Conservation (phyloP, 768 basidiomycete genomes). For the Auriscalpium vulgare region DNA sequence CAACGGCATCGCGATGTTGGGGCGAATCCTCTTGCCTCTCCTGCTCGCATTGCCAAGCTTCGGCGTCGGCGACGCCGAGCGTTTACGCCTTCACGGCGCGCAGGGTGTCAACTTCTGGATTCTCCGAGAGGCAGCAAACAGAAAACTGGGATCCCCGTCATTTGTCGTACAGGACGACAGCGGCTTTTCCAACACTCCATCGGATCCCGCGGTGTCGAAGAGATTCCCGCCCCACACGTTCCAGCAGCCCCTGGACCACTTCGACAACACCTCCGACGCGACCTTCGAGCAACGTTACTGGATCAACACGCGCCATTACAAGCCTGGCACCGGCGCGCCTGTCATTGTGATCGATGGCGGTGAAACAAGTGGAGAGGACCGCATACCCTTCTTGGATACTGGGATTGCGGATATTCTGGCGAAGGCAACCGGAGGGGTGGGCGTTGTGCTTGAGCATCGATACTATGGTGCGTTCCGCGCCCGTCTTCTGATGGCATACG, state of each 20-base stretch:
- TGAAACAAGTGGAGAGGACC: slow-evolving; percentile 77
- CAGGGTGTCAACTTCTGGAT: slow-evolving; percentile 64
- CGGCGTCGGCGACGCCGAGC: too few relatives aligned
- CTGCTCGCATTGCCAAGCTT: too few relatives aligned
- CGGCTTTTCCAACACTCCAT: neutral
- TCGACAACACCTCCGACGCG: slow-evolving; percentile 40
- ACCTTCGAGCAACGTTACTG: slow-evolving; percentile 89
- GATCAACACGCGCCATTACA: slow-evolving; percentile 83
- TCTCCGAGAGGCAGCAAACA: slow-evolving; percentile 20
- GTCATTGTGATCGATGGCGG: slow-evolving; percentile 91
- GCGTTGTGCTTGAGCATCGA: slow-evolving; percentile 87
- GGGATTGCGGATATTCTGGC: slow-evolving; percentile 82
- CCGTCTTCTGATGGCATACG: neutral
- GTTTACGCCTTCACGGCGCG: slow-evolving; percentile 27
- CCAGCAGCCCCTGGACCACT: slow-evolving; percentile 82
- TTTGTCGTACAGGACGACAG: slow-evolving; percentile 5
- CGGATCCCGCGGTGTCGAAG: neutral
- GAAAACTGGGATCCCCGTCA: neutral
- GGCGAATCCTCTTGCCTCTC: too few relatives aligned
- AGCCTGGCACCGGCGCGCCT: slow-evolving; percentile 61
- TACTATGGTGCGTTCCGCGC: slow-evolving; percentile 58
- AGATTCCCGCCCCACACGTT: slow-evolving; percentile 64
- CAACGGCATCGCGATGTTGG: too few relatives aligned
- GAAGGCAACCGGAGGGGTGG: slow-evolving; percentile 81
- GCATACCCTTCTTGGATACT: slow-evolving; percentile 36